Evolutionary conservation across 495 filamentous ascomycete species (phyloP), one percentile per base, ranked within the genome.

Genomic region (Podospora pseudopauciseta): DNA sequence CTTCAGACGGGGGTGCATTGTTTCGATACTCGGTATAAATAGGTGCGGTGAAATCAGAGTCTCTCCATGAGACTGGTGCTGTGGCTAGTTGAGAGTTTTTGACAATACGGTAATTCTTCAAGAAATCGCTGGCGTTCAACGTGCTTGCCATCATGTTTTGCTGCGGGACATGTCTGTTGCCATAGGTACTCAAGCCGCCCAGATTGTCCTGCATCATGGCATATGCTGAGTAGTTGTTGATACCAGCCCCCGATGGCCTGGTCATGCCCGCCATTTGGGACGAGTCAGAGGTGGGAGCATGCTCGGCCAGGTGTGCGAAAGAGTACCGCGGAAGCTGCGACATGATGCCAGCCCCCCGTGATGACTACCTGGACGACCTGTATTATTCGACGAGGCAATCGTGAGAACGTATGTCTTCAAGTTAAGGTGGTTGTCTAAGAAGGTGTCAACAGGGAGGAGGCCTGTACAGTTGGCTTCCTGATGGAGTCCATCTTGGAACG

Each of bases 1-100:
- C 81, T 65, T 91, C 89, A 3, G 88, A 90, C 9, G 77, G 75
- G 15, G 76, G 78, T 18, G 61, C 64, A 34, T 65, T 69, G 49
- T 70, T 74, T 26, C 75, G 72, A 55, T 71, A 77, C 16, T 49
- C 32, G 44, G 7, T 34, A 63, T 39, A 68, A 54, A 9, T 63
- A 19, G 28, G 15, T 20, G 32, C 16, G 15, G 27, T 44, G 61
- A 39, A 63, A 7, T 34, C 18, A 18, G 61, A 63, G 30, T 13
- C 56, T 23, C 26, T 62, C 30, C 23, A 62, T 13, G 23, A 27
- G 5, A 27, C n/a, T 18, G 56, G 19, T 7, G 7, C 30, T 32
- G 2, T 49, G 39, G 15, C 39, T 49, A 26, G 18, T 26, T 44
- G 61, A 11, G 16, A 32, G 28, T 63, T 49, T 5, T 18, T 39